phyloP scores from a whole-genome alignment of 345 rosid genomes.

The Gossypium rotundifolium region DNA sequence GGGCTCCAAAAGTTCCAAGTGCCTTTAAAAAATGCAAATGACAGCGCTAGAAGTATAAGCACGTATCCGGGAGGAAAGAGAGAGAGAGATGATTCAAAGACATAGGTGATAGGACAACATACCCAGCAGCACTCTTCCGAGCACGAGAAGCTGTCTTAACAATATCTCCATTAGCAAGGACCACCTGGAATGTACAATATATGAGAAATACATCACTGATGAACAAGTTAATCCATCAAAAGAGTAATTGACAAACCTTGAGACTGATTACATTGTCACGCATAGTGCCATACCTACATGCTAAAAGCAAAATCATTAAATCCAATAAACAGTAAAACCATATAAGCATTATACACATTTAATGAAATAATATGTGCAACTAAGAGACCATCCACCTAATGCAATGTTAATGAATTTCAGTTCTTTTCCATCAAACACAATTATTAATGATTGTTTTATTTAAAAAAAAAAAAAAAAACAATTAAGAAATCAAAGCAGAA shows the following conservation, averaged over 20 bases:
- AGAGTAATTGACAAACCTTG: slow-evolving; percentile 46
- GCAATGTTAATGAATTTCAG: background rate
- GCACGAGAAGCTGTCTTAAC: slow-evolving; percentile 98
- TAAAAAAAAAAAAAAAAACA: too few species aligned
- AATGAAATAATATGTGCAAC: background rate
- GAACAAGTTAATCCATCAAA: slow-evolving; percentile 11
- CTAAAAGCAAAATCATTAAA: slow-evolving; percentile 43
- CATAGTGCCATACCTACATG: slow-evolving; percentile 97
- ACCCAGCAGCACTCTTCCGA: slow-evolving; percentile 98
- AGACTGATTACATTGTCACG: slow-evolving; percentile 89
- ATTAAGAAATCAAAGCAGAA: background rate
- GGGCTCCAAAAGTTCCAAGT: background rate
- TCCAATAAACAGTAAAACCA: slow-evolving; percentile 16
- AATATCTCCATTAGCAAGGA: slow-evolving; percentile 83
- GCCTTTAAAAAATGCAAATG: background rate
- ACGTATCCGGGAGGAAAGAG: background rate
- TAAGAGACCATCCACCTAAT: background rate
- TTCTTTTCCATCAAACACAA: background rate
- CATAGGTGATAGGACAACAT: slow-evolving; percentile 20
- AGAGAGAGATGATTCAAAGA: slow-evolving; percentile 9
- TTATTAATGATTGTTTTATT: background rate
- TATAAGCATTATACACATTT: background rate
- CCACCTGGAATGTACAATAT: slow-evolving; percentile 48
- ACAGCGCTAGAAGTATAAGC: background rate
- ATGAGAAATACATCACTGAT: slow-evolving; percentile 21